Base-by-base conservation (phyloP, 805 yeast species). In the Candida coquimbonensis region DNA sequence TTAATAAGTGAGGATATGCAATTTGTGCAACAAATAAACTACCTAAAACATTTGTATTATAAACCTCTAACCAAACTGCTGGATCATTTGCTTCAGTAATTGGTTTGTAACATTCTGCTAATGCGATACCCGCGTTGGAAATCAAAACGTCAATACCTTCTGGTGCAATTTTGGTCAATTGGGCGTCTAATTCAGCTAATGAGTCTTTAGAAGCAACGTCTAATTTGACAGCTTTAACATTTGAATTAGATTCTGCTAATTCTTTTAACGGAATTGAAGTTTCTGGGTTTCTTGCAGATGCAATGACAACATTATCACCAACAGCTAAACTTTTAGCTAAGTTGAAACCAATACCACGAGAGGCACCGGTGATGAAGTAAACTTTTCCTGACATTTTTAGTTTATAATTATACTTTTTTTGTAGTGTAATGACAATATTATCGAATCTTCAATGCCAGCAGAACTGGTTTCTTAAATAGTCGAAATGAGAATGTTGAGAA, bases 1-100 rank as follows among this genome's bases (percentile, higher is more conserved):
- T 56, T 16, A 27, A 16, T 26, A 62, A 48, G 26, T 53, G 51
- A 12, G 55, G 53, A 31, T 46, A 41, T 11, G 48, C 43, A 1
- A n/a, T 27, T 27, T 46, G 29, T 8, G 46, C 19, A 16, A 42
- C 32, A 24, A 44, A 36, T 9, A 50, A 14, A 11, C 53, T 46
- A 27, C 53, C 55, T 11, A 52, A 14, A 3, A 39, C 34, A 16
- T 52, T 52, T 11, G 47, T 43, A 1, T 6, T 19, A 33, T 43
- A 50, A 24, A 40, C 35, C 7, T 39, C 16, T 4, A 12, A 13
- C 34, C 34, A 39, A 9, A 27, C 29, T 9, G n/a, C 7, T n/a
- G 24, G 13, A 6, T 38, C 31, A 29, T 12, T 26, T 12, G 14
- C 16, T n/a, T 38, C 9, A 9, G 16, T 14, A 25, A 38, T 16